phyloP scores from a whole-genome alignment of 345 rosid genomes.

The Theobroma cacao region DNA sequence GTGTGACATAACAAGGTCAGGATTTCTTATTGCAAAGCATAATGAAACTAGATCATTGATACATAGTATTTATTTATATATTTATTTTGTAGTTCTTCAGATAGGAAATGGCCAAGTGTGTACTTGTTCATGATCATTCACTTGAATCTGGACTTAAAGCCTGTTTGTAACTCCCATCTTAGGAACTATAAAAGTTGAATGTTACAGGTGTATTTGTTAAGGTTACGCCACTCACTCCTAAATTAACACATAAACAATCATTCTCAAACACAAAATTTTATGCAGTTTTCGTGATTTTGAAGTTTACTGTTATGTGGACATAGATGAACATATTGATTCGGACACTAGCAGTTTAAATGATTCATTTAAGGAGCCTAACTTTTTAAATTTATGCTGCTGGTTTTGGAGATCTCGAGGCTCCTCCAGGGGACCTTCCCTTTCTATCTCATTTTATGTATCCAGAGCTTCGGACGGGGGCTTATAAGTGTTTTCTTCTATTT shows the following conservation, averaged over 20 bases:
- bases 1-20: not conserved
- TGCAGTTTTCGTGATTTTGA: not conserved
- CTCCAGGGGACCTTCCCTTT: not conserved
- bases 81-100: not conserved
- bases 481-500: constrained; percentile 7
- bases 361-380: not conserved
- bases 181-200: not conserved
- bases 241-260: not conserved
- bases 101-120: not conserved
- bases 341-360: not conserved
- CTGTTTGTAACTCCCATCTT: not conserved
- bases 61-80: not conserved
- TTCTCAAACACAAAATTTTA: not conserved
- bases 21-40: not conserved
- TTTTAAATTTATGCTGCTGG: not conserved
- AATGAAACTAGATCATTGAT: not conserved
- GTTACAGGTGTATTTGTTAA: not conserved
- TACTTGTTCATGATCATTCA: not conserved
- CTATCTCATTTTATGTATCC: not conserved
- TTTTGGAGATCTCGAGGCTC: not conserved
- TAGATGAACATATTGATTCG: not conserved
- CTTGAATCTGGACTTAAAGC: not conserved
- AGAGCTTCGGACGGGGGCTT: not conserved
- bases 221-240: not conserved
- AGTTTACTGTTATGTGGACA: not conserved